Evolutionary conservation across 805 yeast genomes (phyloP).

Genomic region (Hermanozyma aechmeae): DNA sequence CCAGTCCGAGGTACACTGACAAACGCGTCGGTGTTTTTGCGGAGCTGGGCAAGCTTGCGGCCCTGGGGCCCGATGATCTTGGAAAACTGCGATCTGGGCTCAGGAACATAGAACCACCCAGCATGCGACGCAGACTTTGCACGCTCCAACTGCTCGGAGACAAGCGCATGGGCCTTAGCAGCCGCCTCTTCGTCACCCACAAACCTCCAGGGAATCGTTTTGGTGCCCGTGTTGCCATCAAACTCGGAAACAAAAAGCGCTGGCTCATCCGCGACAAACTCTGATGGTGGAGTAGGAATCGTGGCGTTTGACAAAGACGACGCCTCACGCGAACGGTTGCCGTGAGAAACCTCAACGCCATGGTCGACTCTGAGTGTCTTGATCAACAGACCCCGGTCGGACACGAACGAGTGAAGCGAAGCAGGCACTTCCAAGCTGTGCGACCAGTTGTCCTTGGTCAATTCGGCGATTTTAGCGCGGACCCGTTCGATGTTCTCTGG

Average conservation of each 20-base stretch:
- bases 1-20: slow-evolving; percentile 55
- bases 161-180: slow-evolving; percentile 40
- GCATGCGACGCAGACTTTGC: slow-evolving; percentile 37
- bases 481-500: slow-evolving; percentile 60
- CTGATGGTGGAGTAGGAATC: slow-evolving; percentile 36
- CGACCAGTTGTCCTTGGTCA: slow-evolving; percentile 54
- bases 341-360: slow-evolving; percentile 53
- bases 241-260: no score
- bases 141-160: slow-evolving; percentile 40
- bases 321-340: slow-evolving; percentile 41
- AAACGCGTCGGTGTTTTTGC: slow-evolving; percentile 48
- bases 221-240: slow-evolving; percentile 29
- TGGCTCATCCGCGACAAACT: slow-evolving; percentile 33
- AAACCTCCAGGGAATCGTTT: slow-evolving; percentile 62
- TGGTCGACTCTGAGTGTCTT: slow-evolving; percentile 44
- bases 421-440: slow-evolving; percentile 50
- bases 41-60: slow-evolving; percentile 49
- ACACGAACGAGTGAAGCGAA: slow-evolving; percentile 46
- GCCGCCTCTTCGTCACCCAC: slow-evolving; percentile 43
- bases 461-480: slow-evolving; percentile 47
- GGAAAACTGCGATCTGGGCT: slow-evolving; percentile 41
- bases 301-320: slow-evolving; percentile 35
- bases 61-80: slow-evolving; percentile 75
- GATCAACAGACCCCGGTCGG: slow-evolving; percentile 58
- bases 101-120: slow-evolving; percentile 57